A percentile compares a stretch with the other conserved stretches of the same genome.
phyloP scores from a whole-genome alignment of 1,284 basidiomycete genomes.

The Veloboletus limbatus region DNA sequence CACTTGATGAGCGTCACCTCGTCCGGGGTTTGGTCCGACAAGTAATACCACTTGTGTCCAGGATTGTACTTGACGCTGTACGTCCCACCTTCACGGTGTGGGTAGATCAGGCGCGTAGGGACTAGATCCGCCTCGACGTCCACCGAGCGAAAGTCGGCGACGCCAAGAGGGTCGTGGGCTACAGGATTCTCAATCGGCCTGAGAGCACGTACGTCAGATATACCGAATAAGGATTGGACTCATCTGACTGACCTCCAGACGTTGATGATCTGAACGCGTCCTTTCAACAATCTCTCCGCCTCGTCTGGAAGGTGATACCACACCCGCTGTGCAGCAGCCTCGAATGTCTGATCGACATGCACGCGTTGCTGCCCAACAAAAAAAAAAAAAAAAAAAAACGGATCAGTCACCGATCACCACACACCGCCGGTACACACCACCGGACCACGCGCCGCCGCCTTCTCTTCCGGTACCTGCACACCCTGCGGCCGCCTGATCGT shows the following conservation, averaged over 20 bases:
- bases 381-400: no score
- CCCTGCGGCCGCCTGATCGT: neutral
- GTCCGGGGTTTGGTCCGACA: conserved; percentile 43
- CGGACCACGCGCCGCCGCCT: neutral
- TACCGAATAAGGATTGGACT: no score
- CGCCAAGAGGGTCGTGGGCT: conserved; percentile 44
- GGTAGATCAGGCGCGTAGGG: conserved; percentile 34
- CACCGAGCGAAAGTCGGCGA: conserved; percentile 45
- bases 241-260: neutral
- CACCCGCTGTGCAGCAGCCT: neutral
- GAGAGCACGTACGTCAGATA: neutral
- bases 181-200: conserved; percentile 42
- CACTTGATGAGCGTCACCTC: conserved; percentile 49
- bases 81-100: conserved; percentile 36
- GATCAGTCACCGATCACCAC: no score
- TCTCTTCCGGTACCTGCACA: neutral
- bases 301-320: neutral
- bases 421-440: neutral
- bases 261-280: neutral
- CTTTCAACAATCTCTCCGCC: neutral
- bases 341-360: neutral
- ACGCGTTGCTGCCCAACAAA: neutral
- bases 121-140: conserved; percentile 36
- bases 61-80: conserved; percentile 37
- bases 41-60: conserved; percentile 45